Conservation (phyloP, 169 alveolate genomes). For the Plasmodium malariae region DNA sequence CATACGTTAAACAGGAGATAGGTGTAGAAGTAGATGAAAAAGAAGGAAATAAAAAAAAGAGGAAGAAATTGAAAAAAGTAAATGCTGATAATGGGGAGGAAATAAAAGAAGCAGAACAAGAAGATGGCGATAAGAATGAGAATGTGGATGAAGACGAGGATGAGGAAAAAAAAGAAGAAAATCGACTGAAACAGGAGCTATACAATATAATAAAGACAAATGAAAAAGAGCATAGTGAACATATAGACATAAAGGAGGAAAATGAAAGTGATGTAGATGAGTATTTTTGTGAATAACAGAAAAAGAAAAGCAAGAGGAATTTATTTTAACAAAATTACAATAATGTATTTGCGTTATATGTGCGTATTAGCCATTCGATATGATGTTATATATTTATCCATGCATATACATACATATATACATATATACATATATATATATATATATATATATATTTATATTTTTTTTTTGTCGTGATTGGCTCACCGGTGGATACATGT, state of each 20-base stretch:
- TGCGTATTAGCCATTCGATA: too few relatives aligned
- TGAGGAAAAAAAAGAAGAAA: slow-evolving; percentile 11
- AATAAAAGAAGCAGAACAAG: background rate
- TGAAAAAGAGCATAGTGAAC: slow-evolving; percentile 9
- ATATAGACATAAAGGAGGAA: background rate
- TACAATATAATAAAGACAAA: slow-evolving; percentile 18
- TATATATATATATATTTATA: background rate
- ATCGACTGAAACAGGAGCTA: slow-evolving; percentile 31
- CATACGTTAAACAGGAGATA: slow-evolving; percentile 20
- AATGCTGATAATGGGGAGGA: too few relatives aligned
- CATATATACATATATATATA: background rate
- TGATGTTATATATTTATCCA: too few relatives aligned
- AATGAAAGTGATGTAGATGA: slow-evolving; percentile 45
- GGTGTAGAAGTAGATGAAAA: background rate
- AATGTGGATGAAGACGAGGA: background rate
- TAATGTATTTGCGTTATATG: too few relatives aligned
- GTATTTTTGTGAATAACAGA: slow-evolving; percentile 17
- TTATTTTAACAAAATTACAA: too few relatives aligned
- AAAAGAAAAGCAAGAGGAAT: background rate
- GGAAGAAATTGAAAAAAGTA: slow-evolving; percentile 4
- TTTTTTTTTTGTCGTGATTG: background rate
- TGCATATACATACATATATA: background rate
- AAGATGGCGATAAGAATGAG: background rate
- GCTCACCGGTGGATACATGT: too few relatives aligned
- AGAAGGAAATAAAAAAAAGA: background rate